Conservation (phyloP, 176 grass and related monocot genomes). For the Musa schizocarpa region DNA sequence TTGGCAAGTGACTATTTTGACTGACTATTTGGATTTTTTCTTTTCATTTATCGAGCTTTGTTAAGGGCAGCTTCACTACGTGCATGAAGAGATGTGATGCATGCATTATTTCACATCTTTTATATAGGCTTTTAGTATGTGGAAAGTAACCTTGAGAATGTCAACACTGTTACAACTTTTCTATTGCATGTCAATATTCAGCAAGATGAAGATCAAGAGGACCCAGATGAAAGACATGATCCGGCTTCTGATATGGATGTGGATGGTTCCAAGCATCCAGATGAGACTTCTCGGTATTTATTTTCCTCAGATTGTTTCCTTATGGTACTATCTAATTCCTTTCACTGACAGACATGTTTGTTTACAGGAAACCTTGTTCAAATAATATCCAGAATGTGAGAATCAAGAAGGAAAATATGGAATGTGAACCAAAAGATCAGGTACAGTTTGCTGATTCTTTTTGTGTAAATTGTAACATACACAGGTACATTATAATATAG, state of each 20-base stretch:
- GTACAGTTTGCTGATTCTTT: slow-evolving; percentile 31
- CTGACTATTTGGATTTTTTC: too few species aligned
- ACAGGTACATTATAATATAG: too few species aligned
- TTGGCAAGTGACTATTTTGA: too few species aligned
- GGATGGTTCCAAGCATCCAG: slow-evolving; percentile 34
- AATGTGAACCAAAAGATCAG: slow-evolving; percentile 45
- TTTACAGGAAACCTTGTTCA: slow-evolving; percentile 33
- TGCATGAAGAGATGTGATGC: too few species aligned
- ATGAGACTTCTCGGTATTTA: slow-evolving; percentile 30
- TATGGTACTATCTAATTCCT: slow-evolving; percentile 4
- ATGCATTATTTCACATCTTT: too few species aligned
- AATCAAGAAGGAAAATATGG: slow-evolving; percentile 66
- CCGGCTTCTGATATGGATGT: slow-evolving; percentile 69
- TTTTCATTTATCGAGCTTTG: too few species aligned
- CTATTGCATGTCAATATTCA: slow-evolving; percentile 23
- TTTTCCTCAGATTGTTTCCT: background rate
- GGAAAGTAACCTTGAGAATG: too few species aligned
- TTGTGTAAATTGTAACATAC: background rate
- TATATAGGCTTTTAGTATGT: too few species aligned
- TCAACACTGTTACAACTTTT: too few species aligned
- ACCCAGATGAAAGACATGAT: slow-evolving; percentile 69
- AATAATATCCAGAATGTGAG: slow-evolving; percentile 39
- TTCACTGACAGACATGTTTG: slow-evolving; percentile 2
- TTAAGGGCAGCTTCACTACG: too few species aligned
- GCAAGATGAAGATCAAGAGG: slow-evolving; percentile 83